Conservation (phyloP, 1,284 basidiomycete genomes). For the Ustilago cynodontis region DNA sequence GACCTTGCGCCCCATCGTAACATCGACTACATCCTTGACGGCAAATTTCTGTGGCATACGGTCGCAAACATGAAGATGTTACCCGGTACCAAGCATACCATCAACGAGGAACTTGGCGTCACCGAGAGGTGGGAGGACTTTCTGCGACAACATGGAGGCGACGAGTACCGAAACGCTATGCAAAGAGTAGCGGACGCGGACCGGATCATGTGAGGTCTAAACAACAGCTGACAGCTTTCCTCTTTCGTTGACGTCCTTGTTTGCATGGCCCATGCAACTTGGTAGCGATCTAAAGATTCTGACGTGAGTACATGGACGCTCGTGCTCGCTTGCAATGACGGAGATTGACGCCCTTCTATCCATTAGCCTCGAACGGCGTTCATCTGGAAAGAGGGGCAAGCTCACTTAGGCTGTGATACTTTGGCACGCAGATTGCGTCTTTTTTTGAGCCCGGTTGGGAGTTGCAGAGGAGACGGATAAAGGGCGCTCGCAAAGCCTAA, state of each 20-base stretch:
- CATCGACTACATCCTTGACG: conserved; percentile 16
- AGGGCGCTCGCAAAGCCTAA: too few species aligned
- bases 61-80: conserved; percentile 16
- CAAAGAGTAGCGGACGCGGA: conserved; percentile 1
- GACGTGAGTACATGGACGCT: neutral
- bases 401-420: too few species aligned
- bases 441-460: too few species aligned
- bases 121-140: conserved; percentile 18
- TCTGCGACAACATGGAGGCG: conserved; percentile 6
- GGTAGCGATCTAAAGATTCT: neutral
- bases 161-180: neutral
- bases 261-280: too few species aligned
- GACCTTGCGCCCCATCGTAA: neutral
- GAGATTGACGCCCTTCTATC: neutral
- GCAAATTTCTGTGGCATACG: conserved; percentile 15
- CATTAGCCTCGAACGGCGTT: too few species aligned
- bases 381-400: too few species aligned
- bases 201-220: neutral
- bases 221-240: neutral
- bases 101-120: conserved; percentile 18
- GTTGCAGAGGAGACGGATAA: too few species aligned
- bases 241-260: neutral
- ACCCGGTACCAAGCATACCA: conserved; percentile 20
- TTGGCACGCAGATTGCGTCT: too few species aligned
- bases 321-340: neutral